These are phyloP conservation scores for Fomitopsis betulina DNA, from an alignment of 1,284 basidiomycete genomes.

Conservation along the genomic window DNA sequence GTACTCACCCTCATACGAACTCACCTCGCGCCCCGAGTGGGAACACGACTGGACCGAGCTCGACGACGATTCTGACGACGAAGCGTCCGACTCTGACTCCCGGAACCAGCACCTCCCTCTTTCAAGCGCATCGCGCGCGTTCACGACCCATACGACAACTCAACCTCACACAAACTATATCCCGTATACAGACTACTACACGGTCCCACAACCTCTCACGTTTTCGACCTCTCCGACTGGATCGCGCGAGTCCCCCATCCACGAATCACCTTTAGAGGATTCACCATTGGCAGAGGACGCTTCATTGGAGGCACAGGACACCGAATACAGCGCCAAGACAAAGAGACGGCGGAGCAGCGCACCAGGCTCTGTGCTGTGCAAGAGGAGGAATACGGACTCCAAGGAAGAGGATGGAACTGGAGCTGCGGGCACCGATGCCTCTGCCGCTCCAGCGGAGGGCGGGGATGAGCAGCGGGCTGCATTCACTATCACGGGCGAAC, in stretches of 20 bases:
- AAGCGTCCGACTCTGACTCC: slow-evolving; percentile 25
- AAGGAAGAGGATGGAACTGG: slow-evolving; percentile 4
- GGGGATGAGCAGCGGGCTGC: slow-evolving; percentile 10
- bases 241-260: slow-evolving; percentile 21
- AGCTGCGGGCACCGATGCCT: not conserved
- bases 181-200: slow-evolving; percentile 19
- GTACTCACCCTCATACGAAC: slow-evolving; percentile 18
- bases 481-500: slow-evolving; percentile 12
- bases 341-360: slow-evolving; percentile 9
- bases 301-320: slow-evolving; percentile 10
- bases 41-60: slow-evolving; percentile 28
- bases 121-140: slow-evolving; percentile 16
- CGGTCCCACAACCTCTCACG: slow-evolving; percentile 15
- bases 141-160: slow-evolving; percentile 12
- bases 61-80: slow-evolving; percentile 12
- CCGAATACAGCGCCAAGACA: slow-evolving; percentile 8
- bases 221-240: slow-evolving; percentile 18
- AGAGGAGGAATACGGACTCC: slow-evolving; percentile 2
- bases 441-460: slow-evolving; percentile 6
- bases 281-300: slow-evolving; percentile 21
- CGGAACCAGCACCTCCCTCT: slow-evolving; percentile 21
- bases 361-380: slow-evolving; percentile 3
- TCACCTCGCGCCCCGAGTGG: slow-evolving; percentile 27
- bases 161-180: slow-evolving; percentile 12
- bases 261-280: slow-evolving; percentile 20